A percentile compares a stretch with the other conserved stretches of the same genome.
These are phyloP conservation scores for Phaeosphaeria sp. DNA, from an alignment of 2,329 filamentous ascomycete species.

Conservation along the genomic window DNA sequence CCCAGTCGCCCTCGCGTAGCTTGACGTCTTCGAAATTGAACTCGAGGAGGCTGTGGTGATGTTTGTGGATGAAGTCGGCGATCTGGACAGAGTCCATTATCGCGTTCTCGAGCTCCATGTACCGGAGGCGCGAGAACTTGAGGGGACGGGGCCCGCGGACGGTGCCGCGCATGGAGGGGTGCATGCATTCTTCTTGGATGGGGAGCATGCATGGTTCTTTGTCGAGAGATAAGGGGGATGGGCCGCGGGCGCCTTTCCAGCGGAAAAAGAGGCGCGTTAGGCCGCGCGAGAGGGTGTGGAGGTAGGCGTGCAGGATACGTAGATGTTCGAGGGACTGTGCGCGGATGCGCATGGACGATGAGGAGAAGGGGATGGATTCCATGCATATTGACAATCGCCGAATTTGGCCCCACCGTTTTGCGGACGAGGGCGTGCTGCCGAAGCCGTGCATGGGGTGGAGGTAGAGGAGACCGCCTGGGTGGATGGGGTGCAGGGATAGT, in stretches of 20 bases:
- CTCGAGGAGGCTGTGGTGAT: conserved; percentile 73
- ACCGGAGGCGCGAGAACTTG: conserved; percentile 70
- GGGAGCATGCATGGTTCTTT: conserved; percentile 73
- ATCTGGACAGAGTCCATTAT: conserved; percentile 76
- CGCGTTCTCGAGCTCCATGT: conserved; percentile 75
- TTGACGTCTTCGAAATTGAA: conserved; percentile 81
- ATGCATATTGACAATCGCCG: conserved; percentile 75
- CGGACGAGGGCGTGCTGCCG: conserved; percentile 74
- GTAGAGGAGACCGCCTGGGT: conserved; percentile 78
- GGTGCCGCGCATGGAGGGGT: conserved; percentile 42
- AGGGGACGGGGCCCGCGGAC: conserved; percentile 53
- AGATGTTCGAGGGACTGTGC: conserved; percentile 70
- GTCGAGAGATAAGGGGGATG: conserved; percentile 74
- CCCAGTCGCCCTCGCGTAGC: conserved; percentile 77
- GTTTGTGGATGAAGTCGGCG: conserved; percentile 69
- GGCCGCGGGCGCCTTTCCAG: conserved; percentile 77
- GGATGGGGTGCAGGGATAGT: conserved; percentile 75
- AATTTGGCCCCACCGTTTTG: conserved; percentile 79
- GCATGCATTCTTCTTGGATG: conserved; percentile 46
- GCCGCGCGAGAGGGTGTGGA: conserved; percentile 70
- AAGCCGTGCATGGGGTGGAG: conserved; percentile 77
- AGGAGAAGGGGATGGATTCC: conserved; percentile 70
- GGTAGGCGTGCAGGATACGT: conserved; percentile 76
- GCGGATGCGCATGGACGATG: conserved; percentile 59
- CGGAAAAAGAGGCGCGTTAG: conserved; percentile 77